Percentiles rank a stretch among this genome's conserved stretches.
Evolutionary conservation across 2,329 filamentous ascomycete genomes (phyloP).

Genomic region (Cytospora schulzeri): DNA sequence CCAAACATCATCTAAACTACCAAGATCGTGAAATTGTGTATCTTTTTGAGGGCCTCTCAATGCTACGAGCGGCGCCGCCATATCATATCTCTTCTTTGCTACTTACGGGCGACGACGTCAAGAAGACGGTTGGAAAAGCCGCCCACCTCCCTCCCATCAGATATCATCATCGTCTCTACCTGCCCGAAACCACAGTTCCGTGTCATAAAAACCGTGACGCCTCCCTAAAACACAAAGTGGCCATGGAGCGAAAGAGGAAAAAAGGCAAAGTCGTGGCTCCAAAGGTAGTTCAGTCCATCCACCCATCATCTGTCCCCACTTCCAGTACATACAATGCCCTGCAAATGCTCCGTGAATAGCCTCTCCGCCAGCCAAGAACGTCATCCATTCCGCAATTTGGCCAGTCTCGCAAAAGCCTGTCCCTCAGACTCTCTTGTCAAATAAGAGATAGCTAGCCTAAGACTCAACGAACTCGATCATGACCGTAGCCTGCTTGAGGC

Average conservation of each 20-base stretch:
- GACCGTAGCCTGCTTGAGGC: constrained; percentile 88
- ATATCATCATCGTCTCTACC: constrained; percentile 30
- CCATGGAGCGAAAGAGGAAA: background rate
- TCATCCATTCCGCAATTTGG: background rate
- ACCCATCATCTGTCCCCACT: background rate
- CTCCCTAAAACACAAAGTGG: background rate
- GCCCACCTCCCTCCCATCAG: background rate
- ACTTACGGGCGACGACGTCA: background rate
- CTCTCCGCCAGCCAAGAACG: background rate
- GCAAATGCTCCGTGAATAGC: background rate
- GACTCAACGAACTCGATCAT: constrained; percentile 74
- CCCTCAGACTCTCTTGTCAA: background rate
- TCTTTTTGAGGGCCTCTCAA: background rate
- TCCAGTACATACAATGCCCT: background rate
- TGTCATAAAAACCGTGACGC: constrained; percentile 17
- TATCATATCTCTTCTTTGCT: constrained; percentile 10
- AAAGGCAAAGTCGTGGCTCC: background rate
- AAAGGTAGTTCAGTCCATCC: background rate
- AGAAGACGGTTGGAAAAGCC: background rate
- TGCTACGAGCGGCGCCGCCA: background rate
- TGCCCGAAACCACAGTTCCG: constrained; percentile 9
- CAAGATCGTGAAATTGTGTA: background rate
- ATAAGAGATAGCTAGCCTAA: too few species aligned
- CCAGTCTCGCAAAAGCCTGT: background rate
- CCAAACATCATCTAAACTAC: background rate